These are phyloP conservation scores for Cryptosporidium tyzzeri DNA, from an alignment of 169 alveolate genomes.

Conservation along the genomic window DNA sequence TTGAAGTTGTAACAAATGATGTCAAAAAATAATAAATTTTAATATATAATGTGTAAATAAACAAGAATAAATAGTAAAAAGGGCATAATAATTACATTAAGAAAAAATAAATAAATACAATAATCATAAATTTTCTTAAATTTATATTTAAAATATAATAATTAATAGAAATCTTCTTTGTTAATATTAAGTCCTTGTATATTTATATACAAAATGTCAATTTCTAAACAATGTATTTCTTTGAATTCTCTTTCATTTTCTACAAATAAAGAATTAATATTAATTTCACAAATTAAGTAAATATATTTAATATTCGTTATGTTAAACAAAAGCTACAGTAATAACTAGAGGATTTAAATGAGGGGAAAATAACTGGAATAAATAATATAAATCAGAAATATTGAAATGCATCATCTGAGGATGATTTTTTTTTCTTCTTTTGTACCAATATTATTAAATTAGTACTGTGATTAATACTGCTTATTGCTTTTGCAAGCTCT, in stretches of 20 bases:
- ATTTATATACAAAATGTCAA: no score
- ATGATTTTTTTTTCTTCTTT: not conserved
- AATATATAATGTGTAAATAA: not conserved
- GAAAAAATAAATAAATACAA: not conserved
- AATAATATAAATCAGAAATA: not conserved
- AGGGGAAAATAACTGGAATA: not conserved
- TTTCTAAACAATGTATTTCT: no score
- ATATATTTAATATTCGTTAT: not conserved
- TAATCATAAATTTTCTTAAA: not conserved
- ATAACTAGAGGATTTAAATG: not conserved
- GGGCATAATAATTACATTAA: not conserved
- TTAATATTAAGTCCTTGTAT: not conserved
- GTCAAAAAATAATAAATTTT: not conserved
- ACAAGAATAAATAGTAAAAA: not conserved
- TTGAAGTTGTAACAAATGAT: constrained; percentile 52
- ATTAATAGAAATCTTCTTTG: not conserved
- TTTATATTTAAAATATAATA: not conserved
- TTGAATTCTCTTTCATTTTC: not conserved
- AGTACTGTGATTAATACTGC: not conserved
- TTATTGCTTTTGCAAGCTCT: constrained; percentile 17
- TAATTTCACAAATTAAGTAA: no score
- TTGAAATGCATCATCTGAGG: not conserved
- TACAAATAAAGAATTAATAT: no score
- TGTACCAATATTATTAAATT: not conserved
- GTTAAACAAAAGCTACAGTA: not conserved